phyloP scores from a whole-genome alignment of 345 rosid species.

The Psidium guajava region DNA sequence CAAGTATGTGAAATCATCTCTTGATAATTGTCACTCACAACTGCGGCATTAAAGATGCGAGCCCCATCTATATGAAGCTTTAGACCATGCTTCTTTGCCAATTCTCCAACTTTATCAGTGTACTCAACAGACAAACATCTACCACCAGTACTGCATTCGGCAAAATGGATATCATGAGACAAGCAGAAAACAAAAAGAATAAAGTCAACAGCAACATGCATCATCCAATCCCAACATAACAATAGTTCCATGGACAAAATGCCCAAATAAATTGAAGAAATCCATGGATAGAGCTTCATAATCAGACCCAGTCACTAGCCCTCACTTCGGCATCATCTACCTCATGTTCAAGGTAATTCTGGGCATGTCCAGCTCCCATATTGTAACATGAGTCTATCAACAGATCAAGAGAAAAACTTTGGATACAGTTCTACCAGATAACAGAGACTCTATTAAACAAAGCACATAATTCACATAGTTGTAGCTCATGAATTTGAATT shows the following conservation, averaged over 20 bases:
- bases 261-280: neutral
- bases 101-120: constrained; percentile 57
- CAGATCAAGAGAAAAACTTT: neutral
- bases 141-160: constrained; percentile 65
- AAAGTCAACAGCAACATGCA: neutral
- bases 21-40: constrained; percentile 34
- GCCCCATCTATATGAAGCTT: constrained; percentile 97
- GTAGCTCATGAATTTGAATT: neutral
- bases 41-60: constrained; percentile 84
- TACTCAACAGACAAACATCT: constrained; percentile 67
- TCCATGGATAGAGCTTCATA: neutral
- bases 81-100: constrained; percentile 72
- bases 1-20: neutral
- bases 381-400: neutral
- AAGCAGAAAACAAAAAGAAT: neutral
- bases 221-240: neutral
- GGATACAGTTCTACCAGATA: neutral
- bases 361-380: neutral
- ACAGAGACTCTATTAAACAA: neutral
- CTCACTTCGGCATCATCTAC: neutral
- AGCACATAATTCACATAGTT: neutral
- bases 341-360: neutral
- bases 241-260: neutral
- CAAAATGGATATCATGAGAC: neutral
- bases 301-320: neutral